Conservation (phyloP, 179 eudicot genomes). For the Spinacia oleracea region DNA sequence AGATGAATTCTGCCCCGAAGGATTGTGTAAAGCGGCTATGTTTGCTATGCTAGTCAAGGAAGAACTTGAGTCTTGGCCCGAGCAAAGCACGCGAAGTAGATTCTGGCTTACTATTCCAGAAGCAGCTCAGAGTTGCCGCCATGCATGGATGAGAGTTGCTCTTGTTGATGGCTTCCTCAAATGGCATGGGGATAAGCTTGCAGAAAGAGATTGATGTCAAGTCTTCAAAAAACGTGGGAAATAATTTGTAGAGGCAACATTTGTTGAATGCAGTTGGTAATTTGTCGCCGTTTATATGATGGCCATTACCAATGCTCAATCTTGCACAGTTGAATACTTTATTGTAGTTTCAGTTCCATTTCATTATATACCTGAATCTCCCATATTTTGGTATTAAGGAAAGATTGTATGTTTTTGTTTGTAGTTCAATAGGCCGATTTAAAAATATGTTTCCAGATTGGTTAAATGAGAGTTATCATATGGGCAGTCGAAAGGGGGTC, state of each 20-base stretch:
- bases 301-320: conserved; percentile 9
- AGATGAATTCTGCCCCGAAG: conserved; percentile 69
- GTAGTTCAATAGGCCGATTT: neutral
- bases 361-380: neutral
- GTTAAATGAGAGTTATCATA: neutral
- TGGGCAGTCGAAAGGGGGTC: no score
- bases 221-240: neutral
- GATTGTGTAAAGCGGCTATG: conserved; percentile 76
- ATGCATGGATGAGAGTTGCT: conserved; percentile 75
- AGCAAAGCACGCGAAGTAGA: conserved; percentile 58
- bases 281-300: conserved; percentile 6
- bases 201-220: conserved; percentile 2
- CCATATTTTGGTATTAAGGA: neutral
- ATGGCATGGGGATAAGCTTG: conserved; percentile 42
- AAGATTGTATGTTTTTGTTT: neutral
- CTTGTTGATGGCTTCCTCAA: conserved; percentile 62
- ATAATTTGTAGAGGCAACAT: conserved; percentile 1
- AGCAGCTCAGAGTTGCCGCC: conserved; percentile 65
- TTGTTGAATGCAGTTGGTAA: conserved; percentile 3
- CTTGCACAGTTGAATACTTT: conserved; percentile 7
- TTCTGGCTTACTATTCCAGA: conserved; percentile 60
- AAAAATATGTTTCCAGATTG: neutral
- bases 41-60: conserved; percentile 76
- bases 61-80: conserved; percentile 79
- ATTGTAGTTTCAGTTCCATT: neutral